Base-by-base conservation (phyloP, 257 asterid genomes). In the Nyctanthes arbortristis region DNA sequence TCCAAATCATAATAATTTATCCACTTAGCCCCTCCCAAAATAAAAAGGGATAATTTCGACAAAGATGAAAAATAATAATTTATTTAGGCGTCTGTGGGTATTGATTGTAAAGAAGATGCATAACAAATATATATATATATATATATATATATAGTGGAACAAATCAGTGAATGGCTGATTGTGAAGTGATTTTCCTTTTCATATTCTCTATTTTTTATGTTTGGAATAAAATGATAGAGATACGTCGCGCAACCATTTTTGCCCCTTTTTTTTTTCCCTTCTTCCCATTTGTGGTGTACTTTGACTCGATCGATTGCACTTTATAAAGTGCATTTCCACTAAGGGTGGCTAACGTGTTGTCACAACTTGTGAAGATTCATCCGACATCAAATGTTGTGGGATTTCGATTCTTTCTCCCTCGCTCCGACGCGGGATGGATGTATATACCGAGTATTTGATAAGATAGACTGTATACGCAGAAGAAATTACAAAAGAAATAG, bases 261-360 rank as follows among this genome's bases (percentile, higher is more conserved):
- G 30, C 62, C 33, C 67, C 5, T n/a, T 65, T 4, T 3, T 43
- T 22, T 61, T 33, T 36, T 67, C 20, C 2, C 1, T 30, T 35
- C 4, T 61, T 57, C 18, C 70, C 72, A 64, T 24, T 39, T 73
- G 61, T 56, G 65, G 67, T 31, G 14, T 35, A 55, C 49, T 12
- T 67, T 49, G 54, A 78, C 58, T 57, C 31, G 36, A 77, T 57
- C 31, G 36, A 77, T 68, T 81, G 82, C 83, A 77, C 67, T 77
- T 75, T 65, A 67, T 40, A 82, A 88, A 80, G 92, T 82, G 86
- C 55, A 71, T 72, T 73, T 66, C 86, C 95, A 88, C 90, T 79
- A 82, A 79, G 82, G 49, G 84, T 79, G 96, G 87, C 79, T 65
- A 71, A 72, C 69, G 78, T 78, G 81, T 65, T 68, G 78, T 83